Percentiles rank a stretch among this genome's conserved stretches.
phyloP scores from a whole-genome alignment of 2,329 filamentous ascomycete genomes.

The Ustulina deusta region DNA sequence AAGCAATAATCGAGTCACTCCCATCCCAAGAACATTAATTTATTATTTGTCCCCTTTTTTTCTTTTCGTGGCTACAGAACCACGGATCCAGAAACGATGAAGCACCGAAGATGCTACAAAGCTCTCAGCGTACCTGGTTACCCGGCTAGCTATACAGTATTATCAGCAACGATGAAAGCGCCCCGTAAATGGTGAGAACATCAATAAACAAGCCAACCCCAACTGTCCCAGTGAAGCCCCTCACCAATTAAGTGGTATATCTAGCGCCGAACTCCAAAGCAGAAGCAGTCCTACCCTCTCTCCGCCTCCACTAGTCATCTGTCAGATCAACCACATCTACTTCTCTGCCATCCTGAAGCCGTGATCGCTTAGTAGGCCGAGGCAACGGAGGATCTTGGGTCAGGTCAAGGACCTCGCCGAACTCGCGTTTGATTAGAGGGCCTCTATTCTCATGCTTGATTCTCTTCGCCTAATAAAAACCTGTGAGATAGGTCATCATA shows the following conservation, averaged over 20 bases:
- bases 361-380: slow-evolving; percentile 37
- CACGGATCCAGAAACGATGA: background rate
- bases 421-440: slow-evolving; percentile 47
- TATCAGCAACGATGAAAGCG: background rate
- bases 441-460: slow-evolving; percentile 34
- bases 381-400: slow-evolving; percentile 36
- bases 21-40: background rate
- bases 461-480: slow-evolving; percentile 32
- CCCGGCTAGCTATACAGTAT: background rate
- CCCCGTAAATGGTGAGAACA: background rate
- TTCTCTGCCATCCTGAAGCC: slow-evolving; percentile 30
- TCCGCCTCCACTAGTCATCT: slow-evolving; percentile 35
- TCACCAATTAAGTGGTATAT: slow-evolving; percentile 23
- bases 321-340: slow-evolving; percentile 45
- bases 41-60: no score
- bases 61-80: no score
- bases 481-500: background rate
- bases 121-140: background rate
- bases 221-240: background rate
- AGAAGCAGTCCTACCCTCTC: background rate
- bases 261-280: slow-evolving; percentile 18
- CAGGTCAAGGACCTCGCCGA: slow-evolving; percentile 46
- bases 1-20: background rate
- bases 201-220: background rate
- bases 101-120: background rate